Evolutionary conservation across 306 rosid species (phyloP).

Genomic region (Gastrolobium bilobum): DNA sequence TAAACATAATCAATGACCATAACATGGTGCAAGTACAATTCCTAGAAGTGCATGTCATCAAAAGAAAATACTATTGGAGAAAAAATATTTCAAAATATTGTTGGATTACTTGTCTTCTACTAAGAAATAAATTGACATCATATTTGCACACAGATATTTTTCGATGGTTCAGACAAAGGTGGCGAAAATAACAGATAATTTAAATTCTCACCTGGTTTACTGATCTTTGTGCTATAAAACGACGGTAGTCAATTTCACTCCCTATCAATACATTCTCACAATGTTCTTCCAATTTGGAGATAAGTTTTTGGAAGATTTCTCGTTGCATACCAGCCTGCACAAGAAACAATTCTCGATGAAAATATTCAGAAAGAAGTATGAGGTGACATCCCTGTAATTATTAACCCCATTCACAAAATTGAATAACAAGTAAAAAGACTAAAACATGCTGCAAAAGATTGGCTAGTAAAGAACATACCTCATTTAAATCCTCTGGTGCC

Average conservation of each 20-base stretch:
- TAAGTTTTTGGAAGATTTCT: constrained; percentile 77
- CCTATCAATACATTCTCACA: constrained; percentile 79
- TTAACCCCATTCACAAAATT: constrained; percentile 4
- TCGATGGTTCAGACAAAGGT: constrained; percentile 25
- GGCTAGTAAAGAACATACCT: constrained; percentile 60
- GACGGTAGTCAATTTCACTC: constrained; percentile 93
- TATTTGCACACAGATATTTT: constrained; percentile 22
- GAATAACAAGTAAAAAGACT: constrained; percentile 13
- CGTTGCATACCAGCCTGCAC: constrained; percentile 90
- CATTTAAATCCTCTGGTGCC: constrained; percentile 88
- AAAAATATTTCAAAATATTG: constrained; percentile 34
- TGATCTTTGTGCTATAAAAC: constrained; percentile 78
- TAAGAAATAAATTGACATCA: constrained; percentile 19
- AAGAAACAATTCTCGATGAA: constrained; percentile 17
- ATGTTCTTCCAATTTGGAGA: constrained; percentile 77
- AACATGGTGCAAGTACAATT: no score
- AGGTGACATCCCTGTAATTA: constrained; percentile 20
- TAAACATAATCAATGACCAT: no score
- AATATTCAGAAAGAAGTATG: not conserved
- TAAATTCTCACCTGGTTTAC: constrained; percentile 64
- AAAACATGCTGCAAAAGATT: constrained; percentile 22
- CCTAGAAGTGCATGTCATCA: no score
- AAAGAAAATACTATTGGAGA: no score
- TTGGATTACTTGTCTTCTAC: constrained; percentile 12
- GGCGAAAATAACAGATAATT: constrained; percentile 30